phyloP scores from a whole-genome alignment of 2,329 filamentous ascomycete genomes.

The Sclerotinia borealis region DNA sequence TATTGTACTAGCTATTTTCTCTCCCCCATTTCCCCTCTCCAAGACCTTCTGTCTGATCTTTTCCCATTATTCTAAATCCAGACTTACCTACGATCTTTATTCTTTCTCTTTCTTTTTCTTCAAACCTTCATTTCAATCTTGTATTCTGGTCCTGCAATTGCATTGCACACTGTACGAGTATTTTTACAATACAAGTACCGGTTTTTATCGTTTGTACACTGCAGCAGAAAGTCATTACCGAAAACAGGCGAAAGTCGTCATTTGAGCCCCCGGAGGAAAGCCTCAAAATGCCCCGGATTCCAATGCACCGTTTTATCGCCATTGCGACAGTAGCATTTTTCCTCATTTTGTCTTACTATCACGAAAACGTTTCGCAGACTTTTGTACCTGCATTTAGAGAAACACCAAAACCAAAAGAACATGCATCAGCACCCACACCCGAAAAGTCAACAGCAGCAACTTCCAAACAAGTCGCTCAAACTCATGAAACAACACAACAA shows the following conservation, averaged over 20 bases:
- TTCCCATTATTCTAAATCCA: background rate
- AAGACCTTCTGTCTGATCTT: background rate
- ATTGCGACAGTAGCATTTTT: slow-evolving; percentile 3
- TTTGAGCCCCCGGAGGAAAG: background rate
- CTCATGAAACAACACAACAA: background rate
- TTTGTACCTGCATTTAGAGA: slow-evolving; percentile 1
- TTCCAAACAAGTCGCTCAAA: background rate
- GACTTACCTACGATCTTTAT: background rate
- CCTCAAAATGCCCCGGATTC: slow-evolving; percentile 8
- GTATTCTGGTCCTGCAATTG: background rate
- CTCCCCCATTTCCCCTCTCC: background rate
- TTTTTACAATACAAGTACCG: background rate
- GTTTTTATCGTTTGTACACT: background rate
- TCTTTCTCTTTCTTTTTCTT: background rate
- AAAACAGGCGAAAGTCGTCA: background rate
- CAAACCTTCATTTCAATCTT: background rate
- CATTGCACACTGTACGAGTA: background rate
- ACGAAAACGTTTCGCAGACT: slow-evolving; percentile 3
- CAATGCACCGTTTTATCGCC: slow-evolving; percentile 5
- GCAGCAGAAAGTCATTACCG: background rate
- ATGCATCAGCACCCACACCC: background rate
- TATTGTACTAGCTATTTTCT: background rate
- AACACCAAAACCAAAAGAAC: background rate
- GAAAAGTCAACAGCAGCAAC: background rate
- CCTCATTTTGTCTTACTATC: slow-evolving; percentile 7